Percentiles rank a stretch among this genome's conserved stretches.
phyloP scores from a whole-genome alignment of 257 asterid genomes.

The Vinca minor region DNA sequence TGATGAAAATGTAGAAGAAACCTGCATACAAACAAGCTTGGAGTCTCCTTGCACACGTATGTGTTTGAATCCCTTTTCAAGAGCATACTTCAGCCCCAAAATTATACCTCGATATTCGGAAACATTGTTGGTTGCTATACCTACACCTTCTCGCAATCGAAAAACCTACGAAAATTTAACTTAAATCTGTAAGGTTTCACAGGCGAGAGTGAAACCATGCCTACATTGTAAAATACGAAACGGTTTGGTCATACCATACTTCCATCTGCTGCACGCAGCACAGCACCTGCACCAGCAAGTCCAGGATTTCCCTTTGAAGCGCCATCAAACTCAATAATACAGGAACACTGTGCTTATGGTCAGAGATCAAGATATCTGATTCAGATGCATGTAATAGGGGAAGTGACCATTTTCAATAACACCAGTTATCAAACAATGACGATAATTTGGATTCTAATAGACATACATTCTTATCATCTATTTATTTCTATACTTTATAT shows the following conservation, averaged over 20 bases:
- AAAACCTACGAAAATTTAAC: constrained; percentile 40
- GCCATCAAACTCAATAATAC: constrained; percentile 85
- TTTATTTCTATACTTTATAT: background rate
- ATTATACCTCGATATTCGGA: constrained; percentile 87
- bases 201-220: background rate
- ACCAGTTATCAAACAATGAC: background rate
- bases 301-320: constrained; percentile 99
- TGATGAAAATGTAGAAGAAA: constrained; percentile 10
- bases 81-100: constrained; percentile 83
- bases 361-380: constrained; percentile 24
- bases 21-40: constrained; percentile 99
- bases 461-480: background rate
- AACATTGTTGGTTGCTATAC: constrained; percentile 86
- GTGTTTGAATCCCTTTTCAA: constrained; percentile 74
- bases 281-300: constrained; percentile 95
- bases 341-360: constrained; percentile 51
- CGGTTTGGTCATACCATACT: constrained; percentile 47
- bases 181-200: background rate
- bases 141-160: constrained; percentile 91
- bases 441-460: background rate
- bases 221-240: constrained; percentile 4
- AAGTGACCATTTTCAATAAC: background rate
- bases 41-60: constrained; percentile 90
- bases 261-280: constrained; percentile 75
- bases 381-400: constrained; percentile 10